phyloP scores from a whole-genome alignment of 2,329 filamentous ascomycete species.

The Colletotrichum abscissum region DNA sequence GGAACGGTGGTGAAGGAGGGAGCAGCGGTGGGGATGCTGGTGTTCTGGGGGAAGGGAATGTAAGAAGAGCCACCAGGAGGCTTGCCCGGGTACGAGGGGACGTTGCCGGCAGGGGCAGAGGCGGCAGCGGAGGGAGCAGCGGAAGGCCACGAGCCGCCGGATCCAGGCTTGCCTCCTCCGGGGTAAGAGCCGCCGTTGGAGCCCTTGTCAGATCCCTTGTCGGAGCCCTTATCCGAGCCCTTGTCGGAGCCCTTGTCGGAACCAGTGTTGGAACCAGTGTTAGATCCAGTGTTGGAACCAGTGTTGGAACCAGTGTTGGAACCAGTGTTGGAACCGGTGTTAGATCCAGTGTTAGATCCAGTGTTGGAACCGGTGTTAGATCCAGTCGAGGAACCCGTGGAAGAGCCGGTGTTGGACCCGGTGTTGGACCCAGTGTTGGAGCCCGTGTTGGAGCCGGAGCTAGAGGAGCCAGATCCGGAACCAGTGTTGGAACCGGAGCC shows the following conservation, averaged over 20 bases:
- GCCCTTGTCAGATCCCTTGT: background rate
- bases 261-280: background rate
- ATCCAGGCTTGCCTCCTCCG: background rate
- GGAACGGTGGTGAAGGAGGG: slow-evolving; percentile 24
- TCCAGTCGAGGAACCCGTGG: background rate
- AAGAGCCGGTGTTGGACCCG: background rate
- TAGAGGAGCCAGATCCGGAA: background rate
- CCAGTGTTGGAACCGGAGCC: background rate
- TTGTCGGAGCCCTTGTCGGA: background rate
- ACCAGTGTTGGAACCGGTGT: background rate
- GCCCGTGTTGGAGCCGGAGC: background rate
- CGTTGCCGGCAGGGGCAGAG: slow-evolving; percentile 9
- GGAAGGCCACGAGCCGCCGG: background rate
- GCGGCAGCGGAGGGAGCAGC: slow-evolving; percentile 3
- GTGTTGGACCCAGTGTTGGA: background rate
- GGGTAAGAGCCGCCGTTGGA: background rate
- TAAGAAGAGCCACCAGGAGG: slow-evolving; percentile 6
- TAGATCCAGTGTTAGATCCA: background rate
- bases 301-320: background rate
- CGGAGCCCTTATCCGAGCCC: background rate
- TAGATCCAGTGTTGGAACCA: background rate
- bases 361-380: background rate
- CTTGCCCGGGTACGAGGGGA: slow-evolving; percentile 27
- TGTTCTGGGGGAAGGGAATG: slow-evolving; percentile 27
- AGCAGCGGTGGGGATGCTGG: slow-evolving; percentile 5